Base-by-base conservation (phyloP, 2,329 filamentous ascomycete genomes). In the Arthroderma sp. region DNA sequence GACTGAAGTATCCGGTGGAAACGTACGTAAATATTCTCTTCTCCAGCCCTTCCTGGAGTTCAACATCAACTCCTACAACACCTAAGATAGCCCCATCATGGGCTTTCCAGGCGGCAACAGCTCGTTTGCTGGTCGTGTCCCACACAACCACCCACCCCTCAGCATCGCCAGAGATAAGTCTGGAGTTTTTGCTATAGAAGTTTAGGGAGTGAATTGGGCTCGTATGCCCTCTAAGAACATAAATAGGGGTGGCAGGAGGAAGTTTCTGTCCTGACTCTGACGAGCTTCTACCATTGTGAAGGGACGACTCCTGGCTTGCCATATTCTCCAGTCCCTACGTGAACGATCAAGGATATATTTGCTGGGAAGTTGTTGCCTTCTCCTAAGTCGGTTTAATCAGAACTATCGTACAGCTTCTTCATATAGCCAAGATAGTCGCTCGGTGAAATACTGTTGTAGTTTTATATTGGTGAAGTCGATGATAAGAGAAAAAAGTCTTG, bases 121-220 rank as follows among this genome's bases (percentile, higher is more conserved):
- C 82, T 35, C 93, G 81, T 76, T 94, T 91, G 55, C 84, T 87
- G 25, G 85, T 80, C 39, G 95, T 75, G 67, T 88, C 85, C 93
- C 93, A 98, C 21, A 90, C 74, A 5, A 95, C 80, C 35, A 95
- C 77, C 79, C 86, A 96, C 59, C 93, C 93, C 43, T 95, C 87
- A 7, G 89, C 87, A 72, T 98, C 93, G 37, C 87, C 91, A 0
- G 89, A 93, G 11, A 88, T 76, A 4, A 98, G 82, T 35, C 88
- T 85, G 58, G 81, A 78, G 68, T 96, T 95, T 41, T 75, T 70
- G 56, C 81, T 79, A 63, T 88, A 77, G 67, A 97, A 91, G 55
- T 80, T 75, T 2, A 91, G 78, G 19, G 83, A 81, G 68, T 96
- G 90, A 52, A 96, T 84, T 62, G 89, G 84, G 0, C 86, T 79